Conservation (phyloP, 1,284 basidiomycete species). For the Coniophora puteana region DNA sequence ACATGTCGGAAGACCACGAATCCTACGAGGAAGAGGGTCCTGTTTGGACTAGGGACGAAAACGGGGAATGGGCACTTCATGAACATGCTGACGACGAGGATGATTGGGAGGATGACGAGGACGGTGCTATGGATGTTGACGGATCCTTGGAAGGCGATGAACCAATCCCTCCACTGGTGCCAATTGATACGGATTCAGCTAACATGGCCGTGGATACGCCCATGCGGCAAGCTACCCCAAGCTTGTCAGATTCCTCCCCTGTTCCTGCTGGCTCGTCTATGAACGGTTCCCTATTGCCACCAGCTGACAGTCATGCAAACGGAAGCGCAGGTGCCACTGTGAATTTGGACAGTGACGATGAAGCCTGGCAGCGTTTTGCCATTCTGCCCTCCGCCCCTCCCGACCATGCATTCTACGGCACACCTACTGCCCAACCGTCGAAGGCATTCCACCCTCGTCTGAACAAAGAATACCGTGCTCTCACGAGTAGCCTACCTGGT, state of each 20-base stretch:
- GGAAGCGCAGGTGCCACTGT: conserved; percentile 15
- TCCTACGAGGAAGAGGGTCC: conserved; percentile 36
- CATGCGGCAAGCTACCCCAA: conserved; percentile 13
- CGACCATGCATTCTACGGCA: conserved; percentile 80
- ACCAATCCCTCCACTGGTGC: conserved; percentile 11
- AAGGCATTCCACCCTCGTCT: conserved; percentile 74
- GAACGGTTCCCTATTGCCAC: conserved; percentile 30
- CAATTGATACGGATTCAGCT: too few relatives aligned
- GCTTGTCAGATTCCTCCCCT: conserved; percentile 23
- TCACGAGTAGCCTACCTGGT: conserved; percentile 82
- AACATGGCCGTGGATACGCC: conserved; percentile 15
- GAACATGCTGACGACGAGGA: conserved; percentile 18
- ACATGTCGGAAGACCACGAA: conserved; percentile 39
- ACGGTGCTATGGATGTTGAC: conserved; percentile 21
- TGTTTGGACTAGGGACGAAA: conserved; percentile 27
- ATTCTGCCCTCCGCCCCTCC: conserved; percentile 69
- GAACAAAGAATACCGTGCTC: conserved; percentile 79
- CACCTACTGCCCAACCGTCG: conserved; percentile 57
- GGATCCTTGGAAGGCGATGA: conserved; percentile 23
- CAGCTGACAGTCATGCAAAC: conserved; percentile 22
- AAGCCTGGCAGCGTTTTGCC: conserved; percentile 74
- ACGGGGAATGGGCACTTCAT: conserved; percentile 20
- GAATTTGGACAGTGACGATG: conserved; percentile 23
- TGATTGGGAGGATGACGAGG: conserved; percentile 10
- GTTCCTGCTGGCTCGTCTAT: conserved; percentile 22